These are phyloP conservation scores for Plasmodium gonderi DNA, from an alignment of 169 alveolate genomes.

Conservation along the genomic window DNA sequence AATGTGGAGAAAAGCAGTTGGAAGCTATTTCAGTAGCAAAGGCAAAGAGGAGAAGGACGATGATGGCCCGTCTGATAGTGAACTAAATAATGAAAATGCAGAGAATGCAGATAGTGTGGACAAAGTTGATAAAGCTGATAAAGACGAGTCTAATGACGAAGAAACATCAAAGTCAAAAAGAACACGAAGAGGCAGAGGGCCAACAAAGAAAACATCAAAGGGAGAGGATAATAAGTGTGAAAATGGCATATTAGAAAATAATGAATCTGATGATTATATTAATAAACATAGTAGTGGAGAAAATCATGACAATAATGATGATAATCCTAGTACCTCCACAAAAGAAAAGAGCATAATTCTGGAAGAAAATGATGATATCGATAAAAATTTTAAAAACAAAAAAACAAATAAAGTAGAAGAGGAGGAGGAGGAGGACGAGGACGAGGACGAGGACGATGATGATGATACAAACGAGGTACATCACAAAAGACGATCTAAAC, in stretches of 20 bases:
- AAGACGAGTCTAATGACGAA: not conserved
- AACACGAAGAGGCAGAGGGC: not conserved
- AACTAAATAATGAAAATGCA: not conserved
- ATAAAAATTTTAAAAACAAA: not conserved
- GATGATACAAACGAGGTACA: not conserved
- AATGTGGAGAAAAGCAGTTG: slow-evolving; percentile 48
- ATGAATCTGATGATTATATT: not conserved
- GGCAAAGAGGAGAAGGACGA: not conserved
- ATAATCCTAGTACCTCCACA: not conserved
- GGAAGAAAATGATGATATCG: not conserved
- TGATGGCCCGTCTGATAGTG: not conserved
- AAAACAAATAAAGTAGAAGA: not conserved
- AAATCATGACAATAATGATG: not conserved
- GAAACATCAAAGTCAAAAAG: not conserved
- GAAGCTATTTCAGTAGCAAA: slow-evolving; percentile 20
- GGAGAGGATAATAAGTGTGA: not conserved
- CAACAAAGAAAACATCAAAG: not conserved
- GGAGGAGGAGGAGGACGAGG: not conserved
- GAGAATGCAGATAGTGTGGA: not conserved
- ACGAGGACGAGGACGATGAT: not conserved
- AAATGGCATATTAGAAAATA: not conserved
- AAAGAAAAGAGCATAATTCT: not conserved
- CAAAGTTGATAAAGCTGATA: not conserved
- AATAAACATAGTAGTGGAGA: not conserved
- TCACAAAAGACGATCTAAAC: not conserved